phyloP scores from a whole-genome alignment of 306 rosid genomes.

The Acacia crassicarpa region DNA sequence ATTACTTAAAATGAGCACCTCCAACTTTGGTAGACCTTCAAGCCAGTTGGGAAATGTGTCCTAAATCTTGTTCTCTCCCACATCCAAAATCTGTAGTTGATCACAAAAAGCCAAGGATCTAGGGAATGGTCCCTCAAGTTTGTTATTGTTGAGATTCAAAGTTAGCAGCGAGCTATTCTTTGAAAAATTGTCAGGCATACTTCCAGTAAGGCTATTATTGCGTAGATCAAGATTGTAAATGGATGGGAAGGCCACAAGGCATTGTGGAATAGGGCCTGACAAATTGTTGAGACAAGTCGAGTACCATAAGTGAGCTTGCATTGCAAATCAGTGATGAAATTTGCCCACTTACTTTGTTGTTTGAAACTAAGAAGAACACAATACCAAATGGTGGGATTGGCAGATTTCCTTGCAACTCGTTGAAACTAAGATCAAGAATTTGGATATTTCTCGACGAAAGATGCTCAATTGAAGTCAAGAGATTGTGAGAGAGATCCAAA shows the following conservation, averaged over 20 bases:
- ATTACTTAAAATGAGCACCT: conserved; percentile 21
- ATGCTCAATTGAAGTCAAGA: not conserved
- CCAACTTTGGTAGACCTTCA: not conserved
- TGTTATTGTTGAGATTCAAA: conserved; percentile 36
- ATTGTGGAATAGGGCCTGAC: conserved; percentile 25
- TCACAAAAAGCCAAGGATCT: conserved; percentile 19
- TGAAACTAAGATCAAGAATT: not conserved
- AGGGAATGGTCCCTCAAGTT: conserved; percentile 36
- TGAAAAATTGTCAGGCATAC: not conserved
- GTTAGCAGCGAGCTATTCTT: not conserved
- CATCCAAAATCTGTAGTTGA: conserved; percentile 28
- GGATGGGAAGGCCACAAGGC: not conserved
- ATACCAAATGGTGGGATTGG: not conserved
- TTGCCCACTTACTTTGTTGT: conserved; percentile 25
- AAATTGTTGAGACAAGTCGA: not conserved
- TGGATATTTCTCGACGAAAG: not conserved
- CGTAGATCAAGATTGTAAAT: conserved; percentile 24
- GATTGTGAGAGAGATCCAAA: conserved; percentile 30
- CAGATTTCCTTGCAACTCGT: conserved; percentile 29
- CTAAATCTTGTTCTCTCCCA: conserved; percentile 41
- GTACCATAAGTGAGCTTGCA: not conserved
- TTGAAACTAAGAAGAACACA: not conserved
- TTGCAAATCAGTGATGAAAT: not conserved
- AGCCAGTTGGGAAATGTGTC: conserved; percentile 5
- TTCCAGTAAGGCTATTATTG: conserved; percentile 23